Base-by-base conservation (phyloP, 208 protist genomes). In the Angomonas ambiguus region DNA sequence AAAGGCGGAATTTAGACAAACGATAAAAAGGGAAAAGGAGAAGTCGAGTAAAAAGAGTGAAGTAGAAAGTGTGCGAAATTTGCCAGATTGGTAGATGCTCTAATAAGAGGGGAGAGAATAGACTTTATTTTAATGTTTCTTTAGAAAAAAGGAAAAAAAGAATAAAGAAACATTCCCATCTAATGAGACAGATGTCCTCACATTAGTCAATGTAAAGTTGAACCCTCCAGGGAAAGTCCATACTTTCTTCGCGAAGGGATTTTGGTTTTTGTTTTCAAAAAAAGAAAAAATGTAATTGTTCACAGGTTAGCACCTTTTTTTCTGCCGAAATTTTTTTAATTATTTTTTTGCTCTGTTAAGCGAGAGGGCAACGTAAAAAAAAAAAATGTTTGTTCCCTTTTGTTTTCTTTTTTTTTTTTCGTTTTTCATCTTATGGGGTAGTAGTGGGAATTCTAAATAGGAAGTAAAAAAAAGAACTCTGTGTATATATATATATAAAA, bases 51-150 rank as follows among this genome's bases (percentile, higher is more conserved):
- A 53, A 24, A 53, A 20, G 24, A 53, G 18, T 13, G 79, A 85
- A 35, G 70, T 79, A 22, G 58, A 71, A 51, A 69, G 72, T 5
- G 79, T 85, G 45, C 76, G 65, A 8, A 64, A 73, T 30, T 63
- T 85, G 33, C 79, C 79, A 0, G 71, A 82, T 25, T 81, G 71
- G 72, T 85, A 62, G 53, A 16, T n/a, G n/a, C n/a, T n/a, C n/a
- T n/a, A n/a, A n/a, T n/a, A n/a, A n/a, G n/a, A n/a, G n/a, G n/a
- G n/a, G 31, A 3, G 45, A 1, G 22, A 1, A 1, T 38, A 10
- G 42, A 16, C 10, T 10, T 34, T 31, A 32, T 2, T 11, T 8
- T 20, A 20, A 49, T 2, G 24, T 0, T 45, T 1, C 31, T 62
- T n/a, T n/a, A n/a, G n/a, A 18, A n/a, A n/a, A n/a, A n/a, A n/a